Percentiles rank a stretch among this genome's conserved stretches.
These are phyloP conservation scores for Puccinia horiana DNA, from an alignment of 1,284 basidiomycete species.

Conservation along the genomic window DNA sequence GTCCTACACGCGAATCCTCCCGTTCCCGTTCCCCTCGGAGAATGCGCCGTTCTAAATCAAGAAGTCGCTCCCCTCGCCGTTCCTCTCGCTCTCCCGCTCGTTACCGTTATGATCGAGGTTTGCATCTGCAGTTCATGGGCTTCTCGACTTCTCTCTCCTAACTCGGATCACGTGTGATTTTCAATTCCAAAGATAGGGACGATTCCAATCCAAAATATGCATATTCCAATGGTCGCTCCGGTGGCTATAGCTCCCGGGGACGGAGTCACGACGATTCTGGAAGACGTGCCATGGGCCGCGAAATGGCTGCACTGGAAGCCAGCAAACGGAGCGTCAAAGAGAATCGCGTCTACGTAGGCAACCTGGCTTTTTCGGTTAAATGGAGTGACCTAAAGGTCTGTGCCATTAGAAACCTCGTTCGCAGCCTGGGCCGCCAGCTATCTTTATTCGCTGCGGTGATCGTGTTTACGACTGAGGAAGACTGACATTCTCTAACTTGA, in stretches of 20 bases:
- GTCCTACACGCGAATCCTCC: slow-evolving; percentile 31
- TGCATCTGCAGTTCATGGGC: background rate
- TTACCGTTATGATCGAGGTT: slow-evolving; percentile 23
- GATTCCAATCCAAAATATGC: slow-evolving; percentile 30
- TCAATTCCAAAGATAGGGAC: slow-evolving; percentile 1
- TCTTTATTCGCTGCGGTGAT: background rate
- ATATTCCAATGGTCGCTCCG: slow-evolving; percentile 6
- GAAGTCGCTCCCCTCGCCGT: slow-evolving; percentile 43
- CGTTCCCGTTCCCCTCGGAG: slow-evolving; percentile 45
- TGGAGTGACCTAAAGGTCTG: slow-evolving; percentile 82
- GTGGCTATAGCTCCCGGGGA: slow-evolving; percentile 33
- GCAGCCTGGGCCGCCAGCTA: background rate
- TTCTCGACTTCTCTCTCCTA: background rate
- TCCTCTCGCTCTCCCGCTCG: slow-evolving; percentile 23
- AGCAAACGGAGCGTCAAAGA: slow-evolving; percentile 92
- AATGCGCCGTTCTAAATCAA: slow-evolving; percentile 38
- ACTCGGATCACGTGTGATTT: background rate
- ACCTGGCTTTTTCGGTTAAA: slow-evolving; percentile 94
- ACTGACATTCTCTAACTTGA: background rate
- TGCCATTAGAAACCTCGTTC: background rate
- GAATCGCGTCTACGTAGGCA: slow-evolving; percentile 96
- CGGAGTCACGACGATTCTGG: slow-evolving; percentile 36
- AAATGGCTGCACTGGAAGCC: slow-evolving; percentile 57
- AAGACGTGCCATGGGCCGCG: slow-evolving; percentile 50
- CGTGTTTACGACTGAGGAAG: background rate